phyloP scores from a whole-genome alignment of 345 rosid genomes.

The Ricinus communis region DNA sequence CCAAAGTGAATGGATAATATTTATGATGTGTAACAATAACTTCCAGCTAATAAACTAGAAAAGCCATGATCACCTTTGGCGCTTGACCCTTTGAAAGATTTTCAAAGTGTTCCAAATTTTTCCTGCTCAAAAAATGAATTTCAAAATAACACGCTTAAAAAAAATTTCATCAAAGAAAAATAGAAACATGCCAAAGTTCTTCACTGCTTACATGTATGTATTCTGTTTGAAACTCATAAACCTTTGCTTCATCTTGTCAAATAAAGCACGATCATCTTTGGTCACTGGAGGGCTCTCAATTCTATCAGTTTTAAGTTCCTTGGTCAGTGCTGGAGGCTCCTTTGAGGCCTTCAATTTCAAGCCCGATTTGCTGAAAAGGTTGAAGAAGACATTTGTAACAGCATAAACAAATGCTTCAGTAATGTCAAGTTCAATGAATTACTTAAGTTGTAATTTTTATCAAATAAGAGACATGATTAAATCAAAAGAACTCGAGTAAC shows the following conservation, averaged over 20 bases:
- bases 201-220: conserved; percentile 60
- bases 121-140: conserved; percentile 47
- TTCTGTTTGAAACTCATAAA: conserved; percentile 69
- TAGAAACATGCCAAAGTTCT: conserved; percentile 2
- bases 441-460: conserved; percentile 9
- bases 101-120: conserved; percentile 62
- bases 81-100: conserved; percentile 70
- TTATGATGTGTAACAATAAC: neutral
- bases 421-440: neutral
- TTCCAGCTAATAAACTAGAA: neutral
- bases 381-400: conserved; percentile 13
- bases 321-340: conserved; percentile 36
- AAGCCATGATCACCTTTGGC: conserved; percentile 59
- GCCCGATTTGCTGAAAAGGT: conserved; percentile 36
- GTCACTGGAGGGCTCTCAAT: conserved; percentile 29
- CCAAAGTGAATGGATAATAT: neutral
- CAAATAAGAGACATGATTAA: conserved; percentile 22
- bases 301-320: conserved; percentile 37
- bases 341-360: conserved; percentile 39
- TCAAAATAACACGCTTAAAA: neutral
- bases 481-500: neutral
- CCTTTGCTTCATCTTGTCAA: conserved; percentile 61
- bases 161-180: conserved; percentile 14
- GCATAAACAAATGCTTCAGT: conserved; percentile 13
- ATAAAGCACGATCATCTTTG: conserved; percentile 37